These are phyloP conservation scores for Fusarium odoratissimum DNA, from an alignment of 2,329 filamentous ascomycete genomes.

Conservation along the genomic window DNA sequence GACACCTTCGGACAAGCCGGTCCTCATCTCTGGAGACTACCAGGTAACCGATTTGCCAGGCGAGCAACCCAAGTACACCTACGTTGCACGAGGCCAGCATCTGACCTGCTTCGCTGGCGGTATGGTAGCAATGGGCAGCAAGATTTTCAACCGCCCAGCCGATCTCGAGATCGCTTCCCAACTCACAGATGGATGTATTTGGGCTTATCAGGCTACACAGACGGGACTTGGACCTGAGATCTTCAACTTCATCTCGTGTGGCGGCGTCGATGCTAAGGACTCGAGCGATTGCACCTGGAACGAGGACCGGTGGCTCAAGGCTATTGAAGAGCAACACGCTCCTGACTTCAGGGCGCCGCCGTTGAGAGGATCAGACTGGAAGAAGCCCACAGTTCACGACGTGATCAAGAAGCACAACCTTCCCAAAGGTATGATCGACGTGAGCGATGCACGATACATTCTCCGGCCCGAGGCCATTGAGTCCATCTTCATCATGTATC, in stretches of 20 bases:
- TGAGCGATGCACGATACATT: slow-evolving; percentile 70
- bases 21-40: slow-evolving; percentile 71
- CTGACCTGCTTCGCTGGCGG: slow-evolving; percentile 74
- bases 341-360: slow-evolving; percentile 41
- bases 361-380: slow-evolving; percentile 38
- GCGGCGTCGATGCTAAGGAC: slow-evolving; percentile 42
- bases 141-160: slow-evolving; percentile 64
- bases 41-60: slow-evolving; percentile 45
- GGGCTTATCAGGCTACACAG: slow-evolving; percentile 68
- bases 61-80: slow-evolving; percentile 43
- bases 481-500: slow-evolving; percentile 82
- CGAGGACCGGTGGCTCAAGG: slow-evolving; percentile 47
- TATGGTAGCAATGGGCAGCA: slow-evolving; percentile 73
- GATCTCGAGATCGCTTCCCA: slow-evolving; percentile 69
- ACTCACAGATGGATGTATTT: slow-evolving; percentile 72
- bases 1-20: slow-evolving; percentile 66
- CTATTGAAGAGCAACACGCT: slow-evolving; percentile 41
- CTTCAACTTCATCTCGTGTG: slow-evolving; percentile 61
- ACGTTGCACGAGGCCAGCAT: slow-evolving; percentile 62
- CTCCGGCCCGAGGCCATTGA: slow-evolving; percentile 83
- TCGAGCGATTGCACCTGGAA: slow-evolving; percentile 51
- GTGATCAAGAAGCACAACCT: slow-evolving; percentile 49
- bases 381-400: slow-evolving; percentile 41
- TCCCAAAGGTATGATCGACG: slow-evolving; percentile 65
- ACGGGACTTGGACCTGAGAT: slow-evolving; percentile 71